phyloP scores from a whole-genome alignment of 2,329 filamentous ascomycete species.

The Trichophyton benhamiae region DNA sequence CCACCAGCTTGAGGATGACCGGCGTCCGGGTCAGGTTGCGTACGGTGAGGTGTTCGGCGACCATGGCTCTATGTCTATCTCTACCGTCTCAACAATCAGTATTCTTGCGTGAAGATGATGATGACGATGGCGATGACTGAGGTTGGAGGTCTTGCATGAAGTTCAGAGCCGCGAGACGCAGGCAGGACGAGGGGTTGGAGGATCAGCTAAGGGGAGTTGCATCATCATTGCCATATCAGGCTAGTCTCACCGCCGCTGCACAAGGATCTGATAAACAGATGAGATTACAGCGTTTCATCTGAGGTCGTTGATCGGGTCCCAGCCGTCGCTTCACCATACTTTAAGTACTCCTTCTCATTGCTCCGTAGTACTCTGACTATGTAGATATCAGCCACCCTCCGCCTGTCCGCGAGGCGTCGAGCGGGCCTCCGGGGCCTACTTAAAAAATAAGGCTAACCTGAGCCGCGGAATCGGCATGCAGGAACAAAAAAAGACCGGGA shows the following conservation, averaged over 20 bases:
- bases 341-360: too few relatives aligned
- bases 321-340: too few relatives aligned
- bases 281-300: not conserved
- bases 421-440: too few relatives aligned
- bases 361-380: too few relatives aligned
- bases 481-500: not conserved
- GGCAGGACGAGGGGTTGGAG: not conserved
- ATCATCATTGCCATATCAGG: not conserved
- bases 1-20: slow-evolving; percentile 59
- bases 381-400: too few relatives aligned
- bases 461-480: not conserved
- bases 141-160: not conserved
- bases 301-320: not conserved
- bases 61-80: slow-evolving; percentile 7
- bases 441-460: not conserved
- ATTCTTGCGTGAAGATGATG: not conserved
- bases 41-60: slow-evolving; percentile 45
- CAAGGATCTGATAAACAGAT: not conserved
- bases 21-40: slow-evolving; percentile 68
- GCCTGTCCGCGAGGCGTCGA: too few relatives aligned
- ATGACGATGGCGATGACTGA: not conserved
- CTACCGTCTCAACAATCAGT: not conserved
- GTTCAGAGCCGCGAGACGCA: not conserved
- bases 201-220: not conserved
- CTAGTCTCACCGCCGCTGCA: not conserved